Base-by-base conservation (phyloP, 2,329 filamentous ascomycete species). In the Aspergillus alliaceus region DNA sequence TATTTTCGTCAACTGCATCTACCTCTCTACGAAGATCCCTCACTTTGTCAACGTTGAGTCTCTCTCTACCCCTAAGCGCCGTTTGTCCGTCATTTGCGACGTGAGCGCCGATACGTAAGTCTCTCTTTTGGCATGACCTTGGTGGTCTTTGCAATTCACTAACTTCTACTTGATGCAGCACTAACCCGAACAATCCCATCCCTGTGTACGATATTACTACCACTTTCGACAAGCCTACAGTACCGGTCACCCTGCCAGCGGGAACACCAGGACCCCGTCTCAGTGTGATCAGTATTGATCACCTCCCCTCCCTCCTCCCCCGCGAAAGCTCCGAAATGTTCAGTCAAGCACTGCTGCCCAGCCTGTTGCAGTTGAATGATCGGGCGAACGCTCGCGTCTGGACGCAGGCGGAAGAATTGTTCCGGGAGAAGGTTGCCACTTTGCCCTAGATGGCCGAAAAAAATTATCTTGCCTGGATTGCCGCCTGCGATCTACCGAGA, bases 1-100 rank as follows among this genome's bases (percentile, higher is more conserved):
- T 68, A 88, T 91, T 70, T 91, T 92, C 72, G 82, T 95, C 74
- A 96, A 95, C 80, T 92, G 89, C 83, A 93, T 96, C 73, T 96
- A 96, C 78, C 86, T 97, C 40, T 86, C 82, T 59, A 80, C 86
- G 65, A 85, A 88, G 72, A 93, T 95, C 64, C 89, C 90, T 25
- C 89, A 89, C 32, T 97, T 97, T 72, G 84, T 96, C 70, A 87
- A 90, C 75, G 71, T 81, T 59, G 84, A 90, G 64, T 86, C 84
- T 52, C 84, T 96, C 54, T 82, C 86, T 62, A 78, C 82, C 39
- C 80, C 88, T 3, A 82, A 82, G 66, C 88, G 93, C 72, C 89
- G 87, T 69, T 84, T 97, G 53, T 86, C 84, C 54, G 90, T 96
- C 44, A 85, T 96, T 59, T 91, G 89, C 74, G 91, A 96, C 70